phyloP scores from a whole-genome alignment of 2,329 filamentous ascomycete species.

The Botrytis aclada region DNA sequence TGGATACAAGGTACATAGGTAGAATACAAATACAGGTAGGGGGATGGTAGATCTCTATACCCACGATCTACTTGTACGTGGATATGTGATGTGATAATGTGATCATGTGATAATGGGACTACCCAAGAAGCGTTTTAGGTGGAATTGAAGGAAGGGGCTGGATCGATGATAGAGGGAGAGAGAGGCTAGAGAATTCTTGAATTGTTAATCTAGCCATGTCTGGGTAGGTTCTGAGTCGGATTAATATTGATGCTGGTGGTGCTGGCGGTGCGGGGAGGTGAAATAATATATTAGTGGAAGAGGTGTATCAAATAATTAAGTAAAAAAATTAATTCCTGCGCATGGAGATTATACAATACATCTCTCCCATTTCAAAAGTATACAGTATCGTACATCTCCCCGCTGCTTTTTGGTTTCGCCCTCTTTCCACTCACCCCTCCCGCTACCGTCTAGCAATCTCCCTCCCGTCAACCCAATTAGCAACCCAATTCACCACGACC shows the following conservation, averaged over 20 bases:
- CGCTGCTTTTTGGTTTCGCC: not conserved
- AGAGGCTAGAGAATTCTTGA: too few relatives aligned
- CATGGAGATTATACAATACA: not conserved
- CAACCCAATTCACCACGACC: constrained; percentile 27
- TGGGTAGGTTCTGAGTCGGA: not conserved
- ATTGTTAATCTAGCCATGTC: not conserved
- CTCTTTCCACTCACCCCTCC: not conserved
- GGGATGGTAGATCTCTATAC: not conserved
- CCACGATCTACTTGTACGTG: not conserved
- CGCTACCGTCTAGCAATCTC: constrained; percentile 25
- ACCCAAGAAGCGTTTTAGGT: too few relatives aligned
- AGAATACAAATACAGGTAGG: not conserved
- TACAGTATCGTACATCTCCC: not conserved
- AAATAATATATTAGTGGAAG: not conserved
- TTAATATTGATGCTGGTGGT: too few relatives aligned
- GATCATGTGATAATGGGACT: accelerated
- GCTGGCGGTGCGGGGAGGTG: too few relatives aligned
- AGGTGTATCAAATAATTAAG: not conserved
- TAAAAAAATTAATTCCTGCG: not conserved
- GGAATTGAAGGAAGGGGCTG: not conserved
- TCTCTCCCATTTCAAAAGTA: accelerated
- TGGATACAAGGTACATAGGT: too few relatives aligned
- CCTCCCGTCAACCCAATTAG: constrained; percentile 26
- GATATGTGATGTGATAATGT: not conserved
- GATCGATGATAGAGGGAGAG: not conserved